Conservation (phyloP, 75 land plant genomes). For the Chamaecyparis obtusa region DNA sequence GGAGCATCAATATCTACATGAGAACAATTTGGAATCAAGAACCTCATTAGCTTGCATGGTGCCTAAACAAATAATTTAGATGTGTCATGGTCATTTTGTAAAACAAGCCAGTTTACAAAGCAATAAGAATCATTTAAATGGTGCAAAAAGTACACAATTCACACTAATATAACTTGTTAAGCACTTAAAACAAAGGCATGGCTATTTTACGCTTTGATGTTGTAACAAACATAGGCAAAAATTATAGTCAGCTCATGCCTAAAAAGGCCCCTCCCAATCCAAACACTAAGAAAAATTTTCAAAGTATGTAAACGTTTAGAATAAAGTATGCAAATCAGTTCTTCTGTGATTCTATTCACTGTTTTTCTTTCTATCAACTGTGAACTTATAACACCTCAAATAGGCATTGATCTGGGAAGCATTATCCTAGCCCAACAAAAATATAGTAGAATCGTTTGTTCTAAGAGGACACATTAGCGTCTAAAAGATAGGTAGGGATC, state of each 20-base stretch:
- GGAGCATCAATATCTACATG: constrained; percentile 85
- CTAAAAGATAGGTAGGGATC: not conserved
- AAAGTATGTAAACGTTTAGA: too few species aligned
- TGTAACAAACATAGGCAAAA: not conserved
- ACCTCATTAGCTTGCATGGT: constrained; percentile 93
- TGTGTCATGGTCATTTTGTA: constrained; percentile 99
- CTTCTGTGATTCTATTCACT: too few species aligned
- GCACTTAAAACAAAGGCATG: not conserved
- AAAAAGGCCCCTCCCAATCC: too few species aligned
- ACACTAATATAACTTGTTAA: not conserved
- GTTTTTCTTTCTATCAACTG: too few species aligned
- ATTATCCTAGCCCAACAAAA: not conserved
- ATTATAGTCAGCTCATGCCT: too few species aligned
- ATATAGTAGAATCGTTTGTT: not conserved
- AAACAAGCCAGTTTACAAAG: constrained; percentile 3
- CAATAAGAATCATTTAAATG: not conserved
- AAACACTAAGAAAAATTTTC: too few species aligned
- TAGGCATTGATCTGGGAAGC: too few species aligned
- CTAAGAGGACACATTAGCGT: not conserved
- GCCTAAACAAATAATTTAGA: constrained; percentile 93
- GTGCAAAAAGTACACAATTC: not conserved
- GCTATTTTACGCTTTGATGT: not conserved
- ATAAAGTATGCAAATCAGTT: too few species aligned
- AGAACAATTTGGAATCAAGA: constrained; percentile 73
- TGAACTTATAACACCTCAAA: too few species aligned